These are phyloP conservation scores for Citrus australasica DNA, from an alignment of 345 rosid genomes.

Conservation along the genomic window DNA sequence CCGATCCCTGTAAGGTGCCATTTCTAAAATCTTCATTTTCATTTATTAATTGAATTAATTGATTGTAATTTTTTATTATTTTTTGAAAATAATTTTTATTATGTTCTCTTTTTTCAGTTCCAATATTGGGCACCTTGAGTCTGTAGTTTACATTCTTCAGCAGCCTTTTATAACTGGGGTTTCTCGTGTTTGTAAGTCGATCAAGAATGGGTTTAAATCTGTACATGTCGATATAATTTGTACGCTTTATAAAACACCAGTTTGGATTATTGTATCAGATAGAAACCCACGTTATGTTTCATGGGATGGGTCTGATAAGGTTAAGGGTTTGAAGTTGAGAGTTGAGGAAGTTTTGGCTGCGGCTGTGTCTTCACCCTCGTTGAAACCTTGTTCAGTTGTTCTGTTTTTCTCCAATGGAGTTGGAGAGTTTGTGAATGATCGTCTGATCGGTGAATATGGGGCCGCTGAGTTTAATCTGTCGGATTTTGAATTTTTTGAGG, in stretches of 20 bases:
- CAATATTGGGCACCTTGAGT: slow-evolving; percentile 82
- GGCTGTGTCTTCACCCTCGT: slow-evolving; percentile 32
- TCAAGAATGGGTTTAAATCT: slow-evolving; percentile 16
- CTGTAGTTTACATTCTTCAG: slow-evolving; percentile 54
- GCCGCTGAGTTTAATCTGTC: slow-evolving; percentile 39
- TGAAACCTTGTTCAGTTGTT: slow-evolving; percentile 58
- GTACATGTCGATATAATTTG: slow-evolving; percentile 77
- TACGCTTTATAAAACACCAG: slow-evolving; percentile 52
- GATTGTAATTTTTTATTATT: neutral
- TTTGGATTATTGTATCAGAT: slow-evolving; percentile 83
- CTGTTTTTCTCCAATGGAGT: slow-evolving; percentile 74
- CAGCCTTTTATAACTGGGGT: slow-evolving; percentile 60
- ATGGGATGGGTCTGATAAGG: slow-evolving; percentile 42
- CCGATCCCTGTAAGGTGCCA: slow-evolving; percentile 48
- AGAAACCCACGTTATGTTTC: slow-evolving; percentile 67
- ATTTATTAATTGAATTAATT: neutral
- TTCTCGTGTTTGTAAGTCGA: slow-evolving; percentile 77
- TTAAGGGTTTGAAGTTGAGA: slow-evolving; percentile 55
- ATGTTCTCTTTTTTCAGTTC: slow-evolving; percentile 31
- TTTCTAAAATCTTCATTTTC: neutral
- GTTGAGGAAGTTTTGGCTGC: slow-evolving; percentile 50
- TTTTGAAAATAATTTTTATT: no score
- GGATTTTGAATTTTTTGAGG: slow-evolving; percentile 43
- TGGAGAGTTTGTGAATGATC: slow-evolving; percentile 24
- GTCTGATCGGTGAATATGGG: slow-evolving; percentile 42